phyloP scores from a whole-genome alignment of 345 rosid species.

The Gossypium mustelinum region DNA sequence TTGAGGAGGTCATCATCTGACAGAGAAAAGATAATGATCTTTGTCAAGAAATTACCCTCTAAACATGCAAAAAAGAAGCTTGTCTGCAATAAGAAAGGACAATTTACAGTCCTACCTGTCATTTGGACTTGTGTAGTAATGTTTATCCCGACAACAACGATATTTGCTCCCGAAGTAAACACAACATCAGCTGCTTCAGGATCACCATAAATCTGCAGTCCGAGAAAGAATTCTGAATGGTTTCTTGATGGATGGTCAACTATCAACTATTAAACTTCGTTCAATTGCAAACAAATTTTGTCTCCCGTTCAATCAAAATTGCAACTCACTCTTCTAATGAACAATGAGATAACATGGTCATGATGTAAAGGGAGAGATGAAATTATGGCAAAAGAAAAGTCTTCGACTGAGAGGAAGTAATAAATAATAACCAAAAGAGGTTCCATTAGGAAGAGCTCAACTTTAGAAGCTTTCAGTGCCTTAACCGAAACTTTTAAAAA shows the following conservation, averaged over 20 bases:
- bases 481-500: background rate
- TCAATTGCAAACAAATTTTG: background rate
- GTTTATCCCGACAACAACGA: conserved; percentile 80
- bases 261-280: background rate
- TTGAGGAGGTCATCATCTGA: conserved; percentile 64
- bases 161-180: conserved; percentile 87
- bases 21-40: background rate
- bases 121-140: conserved; percentile 84
- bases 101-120: conserved; percentile 47
- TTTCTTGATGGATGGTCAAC: background rate
- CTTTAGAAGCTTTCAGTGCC: background rate
- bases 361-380: background rate
- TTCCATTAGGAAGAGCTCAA: background rate
- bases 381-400: background rate
- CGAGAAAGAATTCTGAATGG: background rate
- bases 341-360: background rate
- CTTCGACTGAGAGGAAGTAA: background rate
- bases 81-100: background rate
- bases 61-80: background rate
- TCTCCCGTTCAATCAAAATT: background rate
- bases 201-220: conserved; percentile 75
- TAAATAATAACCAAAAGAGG: background rate
- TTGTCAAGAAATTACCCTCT: conserved; percentile 15
- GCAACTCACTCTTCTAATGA: background rate
- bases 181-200: conserved; percentile 98